Conservation (phyloP, 306 rosid species). For the Prunus padus region DNA sequence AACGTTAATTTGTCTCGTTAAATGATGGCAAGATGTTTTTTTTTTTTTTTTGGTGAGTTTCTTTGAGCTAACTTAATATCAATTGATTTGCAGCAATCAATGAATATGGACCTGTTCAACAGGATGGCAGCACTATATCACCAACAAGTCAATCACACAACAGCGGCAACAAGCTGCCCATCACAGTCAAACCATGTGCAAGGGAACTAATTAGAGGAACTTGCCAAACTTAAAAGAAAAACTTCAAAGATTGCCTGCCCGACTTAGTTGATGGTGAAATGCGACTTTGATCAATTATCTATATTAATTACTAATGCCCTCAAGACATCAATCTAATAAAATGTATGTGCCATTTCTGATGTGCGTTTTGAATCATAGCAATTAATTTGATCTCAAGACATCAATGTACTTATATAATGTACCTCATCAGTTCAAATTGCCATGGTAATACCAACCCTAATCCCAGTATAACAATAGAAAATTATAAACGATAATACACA, state of each 20-base stretch:
- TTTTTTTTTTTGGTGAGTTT: background rate
- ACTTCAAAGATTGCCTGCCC: background rate
- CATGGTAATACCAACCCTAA: no score
- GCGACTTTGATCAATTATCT: background rate
- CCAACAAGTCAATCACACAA: conserved; percentile 38
- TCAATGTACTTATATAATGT: background rate
- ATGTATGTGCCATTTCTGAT: background rate
- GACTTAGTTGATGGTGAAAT: background rate
- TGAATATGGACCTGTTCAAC: conserved; percentile 49
- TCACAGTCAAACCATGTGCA: conserved; percentile 23
- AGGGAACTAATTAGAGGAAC: conserved; percentile 20
- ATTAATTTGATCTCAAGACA: background rate
- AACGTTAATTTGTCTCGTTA: no score
- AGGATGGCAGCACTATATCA: conserved; percentile 48
- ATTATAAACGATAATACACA: background rate
- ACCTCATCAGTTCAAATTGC: no score
- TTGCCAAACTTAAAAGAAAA: background rate
- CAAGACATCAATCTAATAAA: no score
- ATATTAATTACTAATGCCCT: background rate
- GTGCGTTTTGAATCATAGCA: background rate
- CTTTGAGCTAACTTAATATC: background rate
- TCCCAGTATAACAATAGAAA: background rate
- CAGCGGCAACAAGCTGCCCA: conserved; percentile 23
- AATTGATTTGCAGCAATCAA: conserved; percentile 33
- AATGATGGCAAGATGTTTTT: background rate